Evolutionary conservation across 345 rosid genomes (phyloP).

Genomic region (Heritiera littoralis): DNA sequence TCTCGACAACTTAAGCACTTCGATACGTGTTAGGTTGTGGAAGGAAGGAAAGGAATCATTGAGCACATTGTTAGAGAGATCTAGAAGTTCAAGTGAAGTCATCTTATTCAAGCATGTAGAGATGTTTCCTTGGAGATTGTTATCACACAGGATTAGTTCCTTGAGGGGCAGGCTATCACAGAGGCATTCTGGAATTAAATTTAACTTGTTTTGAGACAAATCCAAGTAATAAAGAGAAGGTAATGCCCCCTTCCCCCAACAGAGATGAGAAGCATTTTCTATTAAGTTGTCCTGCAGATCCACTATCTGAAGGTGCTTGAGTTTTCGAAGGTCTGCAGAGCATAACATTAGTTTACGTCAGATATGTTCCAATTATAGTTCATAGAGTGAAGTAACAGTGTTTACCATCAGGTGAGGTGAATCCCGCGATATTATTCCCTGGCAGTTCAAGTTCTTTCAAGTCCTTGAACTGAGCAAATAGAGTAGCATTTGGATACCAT

Average conservation of each 20-base stretch:
- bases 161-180: neutral
- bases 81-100: neutral
- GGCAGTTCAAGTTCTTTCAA: conserved; percentile 17
- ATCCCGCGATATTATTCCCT: conserved; percentile 20
- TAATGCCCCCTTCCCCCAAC: neutral
- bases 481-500: conserved; percentile 25
- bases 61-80: conserved; percentile 9
- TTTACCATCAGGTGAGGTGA: conserved; percentile 24
- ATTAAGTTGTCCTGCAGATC: conserved; percentile 9
- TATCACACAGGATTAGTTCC: neutral
- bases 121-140: neutral
- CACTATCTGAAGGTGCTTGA: neutral
- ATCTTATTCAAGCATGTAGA: neutral
- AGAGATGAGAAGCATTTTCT: conserved; percentile 4
- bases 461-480: conserved; percentile 21
- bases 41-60: conserved; percentile 6
- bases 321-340: neutral
- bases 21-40: conserved; percentile 20
- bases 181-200: neutral
- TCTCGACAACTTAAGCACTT: neutral
- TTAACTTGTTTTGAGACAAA: conserved; percentile 5
- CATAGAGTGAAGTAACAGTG: neutral
- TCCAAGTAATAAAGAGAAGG: conserved; percentile 2
- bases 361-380: neutral
- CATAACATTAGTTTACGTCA: neutral